Base-by-base conservation (phyloP, 1,284 basidiomycete genomes). In the Boletus coffeatus region DNA sequence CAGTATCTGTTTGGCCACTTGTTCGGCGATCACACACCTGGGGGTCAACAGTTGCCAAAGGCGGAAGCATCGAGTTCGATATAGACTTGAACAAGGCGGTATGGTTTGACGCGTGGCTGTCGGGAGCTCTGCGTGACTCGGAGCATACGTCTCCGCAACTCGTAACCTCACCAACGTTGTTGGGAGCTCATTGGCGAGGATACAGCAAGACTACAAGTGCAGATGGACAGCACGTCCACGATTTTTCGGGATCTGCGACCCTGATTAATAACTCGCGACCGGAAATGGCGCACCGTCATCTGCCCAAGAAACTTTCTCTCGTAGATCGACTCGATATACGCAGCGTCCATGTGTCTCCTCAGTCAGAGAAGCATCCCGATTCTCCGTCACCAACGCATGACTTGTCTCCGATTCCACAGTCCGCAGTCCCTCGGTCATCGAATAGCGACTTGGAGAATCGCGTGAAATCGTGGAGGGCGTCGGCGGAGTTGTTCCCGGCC, bases 61-160 rank as follows among this genome's bases (percentile, higher is more conserved):
- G 81, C 61, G 90, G 89, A 14, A 84, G 82, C 58, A 79, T 93
- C 34, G 90, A 92, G 73, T 91, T 92, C 70, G 90, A 93, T 74
- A 83, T 93, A 60, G 90, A 92, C 74, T 62, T 84, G 62, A 76
- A 77, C 41, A 84, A 84, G 67, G 90, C 90, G 29, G 80, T 85
- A 36, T 93, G 90, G 90, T 90, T 86, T 69, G 77, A 84, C 41
- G 73, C 84, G 4, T 92, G 90, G 90, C 66, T 87, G 18, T 78
- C 82, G 1, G 83, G 67, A 81, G 84, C 55, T 9, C 63, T 65
- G 21, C 70, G 65, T 34, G 70, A 70, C 34, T 37, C 62, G 10
- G 64, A 62, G 1, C 37, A 58, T 1, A 16, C 41, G n/a, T 48
- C 79, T 46, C 76, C 77, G 2, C 74, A 78, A 39, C 80, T 80